These are phyloP conservation scores for Infundibulicybe gibba DNA, from an alignment of 768 basidiomycete species.

Conservation along the genomic window DNA sequence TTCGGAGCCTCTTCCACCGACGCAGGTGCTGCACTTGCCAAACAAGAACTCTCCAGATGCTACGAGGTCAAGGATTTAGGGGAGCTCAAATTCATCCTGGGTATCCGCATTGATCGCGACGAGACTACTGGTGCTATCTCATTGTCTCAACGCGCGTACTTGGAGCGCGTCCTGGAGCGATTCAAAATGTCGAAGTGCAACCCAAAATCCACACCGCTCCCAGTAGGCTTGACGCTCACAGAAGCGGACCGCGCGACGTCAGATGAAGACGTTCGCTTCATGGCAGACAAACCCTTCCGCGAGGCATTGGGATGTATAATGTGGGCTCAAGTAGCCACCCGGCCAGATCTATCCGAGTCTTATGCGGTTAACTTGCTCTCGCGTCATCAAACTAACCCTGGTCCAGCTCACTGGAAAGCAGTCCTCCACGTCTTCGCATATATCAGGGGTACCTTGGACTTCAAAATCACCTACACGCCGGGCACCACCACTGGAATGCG, in stretches of 20 bases:
- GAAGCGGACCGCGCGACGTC: background rate
- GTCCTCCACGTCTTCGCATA: conserved; percentile 7
- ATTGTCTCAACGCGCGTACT: conserved; percentile 1
- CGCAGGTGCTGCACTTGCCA: background rate
- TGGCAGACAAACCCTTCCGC: conserved; percentile 2
- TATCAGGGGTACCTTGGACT: conserved; percentile 5
- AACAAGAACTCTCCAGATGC: background rate
- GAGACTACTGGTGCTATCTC: background rate
- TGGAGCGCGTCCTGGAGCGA: background rate
- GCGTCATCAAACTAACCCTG: conserved; percentile 10
- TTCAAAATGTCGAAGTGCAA: background rate
- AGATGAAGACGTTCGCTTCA: background rate
- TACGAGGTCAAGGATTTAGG: conserved; percentile 2
- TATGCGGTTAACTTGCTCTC: conserved; percentile 21
- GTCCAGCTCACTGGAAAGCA: conserved; percentile 7
- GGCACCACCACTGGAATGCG: background rate
- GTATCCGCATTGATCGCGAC: background rate
- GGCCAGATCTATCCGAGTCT: conserved; percentile 24
- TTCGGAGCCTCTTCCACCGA: background rate
- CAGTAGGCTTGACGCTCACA: background rate
- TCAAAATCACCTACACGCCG: conserved; percentile 3
- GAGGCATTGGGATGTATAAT: conserved; percentile 19
- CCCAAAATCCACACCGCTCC: background rate
- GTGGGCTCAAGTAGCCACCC: conserved; percentile 22
- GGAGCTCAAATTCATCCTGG: background rate